phyloP scores from a whole-genome alignment of 192 early-diverging fungal species.

The Coemansia sp. region DNA sequence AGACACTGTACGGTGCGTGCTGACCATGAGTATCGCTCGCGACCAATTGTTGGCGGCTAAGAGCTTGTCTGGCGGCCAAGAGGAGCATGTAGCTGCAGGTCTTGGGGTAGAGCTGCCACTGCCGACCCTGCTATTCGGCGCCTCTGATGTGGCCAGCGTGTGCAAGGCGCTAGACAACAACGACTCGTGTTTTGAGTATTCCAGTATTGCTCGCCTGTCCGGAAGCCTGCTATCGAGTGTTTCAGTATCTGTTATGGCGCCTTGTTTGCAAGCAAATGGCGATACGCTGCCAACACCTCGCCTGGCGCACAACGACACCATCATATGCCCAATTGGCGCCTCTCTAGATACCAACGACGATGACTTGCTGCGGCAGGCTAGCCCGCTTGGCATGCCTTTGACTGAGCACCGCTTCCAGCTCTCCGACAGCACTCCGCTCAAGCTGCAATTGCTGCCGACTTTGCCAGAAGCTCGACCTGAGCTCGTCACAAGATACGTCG shows the following conservation, averaged over 20 bases:
- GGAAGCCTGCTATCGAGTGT: neutral
- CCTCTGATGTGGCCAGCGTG: slow-evolving; percentile 1
- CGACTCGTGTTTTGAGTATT: neutral
- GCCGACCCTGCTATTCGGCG: neutral
- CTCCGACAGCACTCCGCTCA: neutral
- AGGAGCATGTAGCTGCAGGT: neutral
- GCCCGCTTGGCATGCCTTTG: neutral
- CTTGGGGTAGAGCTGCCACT: neutral
- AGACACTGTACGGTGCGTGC: neutral
- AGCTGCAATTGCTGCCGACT: neutral
- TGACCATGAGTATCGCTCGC: neutral
- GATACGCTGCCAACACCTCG: neutral
- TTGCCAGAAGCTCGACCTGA: neutral
- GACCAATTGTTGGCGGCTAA: neutral
- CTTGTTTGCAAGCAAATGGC: neutral
- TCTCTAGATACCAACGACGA: neutral
- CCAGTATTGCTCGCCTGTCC: neutral
- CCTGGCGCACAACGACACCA: neutral
- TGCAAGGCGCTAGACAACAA: neutral
- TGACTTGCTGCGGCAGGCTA: neutral
- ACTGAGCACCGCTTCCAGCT: slow-evolving; percentile 1
- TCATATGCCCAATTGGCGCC: neutral
- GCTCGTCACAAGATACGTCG: neutral
- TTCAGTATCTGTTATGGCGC: neutral
- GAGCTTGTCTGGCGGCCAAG: neutral